Base-by-base conservation (phyloP, 257 asterid species). In the Primulina eburnea region DNA sequence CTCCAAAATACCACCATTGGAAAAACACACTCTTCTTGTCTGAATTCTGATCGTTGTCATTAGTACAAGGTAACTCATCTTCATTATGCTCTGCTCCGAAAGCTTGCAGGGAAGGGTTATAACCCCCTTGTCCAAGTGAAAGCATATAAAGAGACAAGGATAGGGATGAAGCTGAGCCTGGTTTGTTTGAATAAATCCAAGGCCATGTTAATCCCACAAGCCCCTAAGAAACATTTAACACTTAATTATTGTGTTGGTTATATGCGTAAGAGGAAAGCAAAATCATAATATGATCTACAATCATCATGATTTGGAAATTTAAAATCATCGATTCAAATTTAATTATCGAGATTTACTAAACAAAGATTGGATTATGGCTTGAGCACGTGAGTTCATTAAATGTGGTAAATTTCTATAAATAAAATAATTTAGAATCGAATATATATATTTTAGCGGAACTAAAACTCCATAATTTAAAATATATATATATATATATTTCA, bases 1-100 rank as follows among this genome's bases (percentile, higher is more conserved):
- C 74, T 0, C 98, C 98, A 24, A 85, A 91, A 65, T 94, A 94
- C 97, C 97, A 94, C 90, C 97, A 87, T 7, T 94, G 98, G 79
- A 92, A 94, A 43, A 94, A 94, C 64, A 69, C 18, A 35, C 92
- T 86, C 83, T 86, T 94, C 71, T 69, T 76, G 61, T 71, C 74
- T 1, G 87, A 75, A 35, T 34, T 73, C 59, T 78, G 79, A 3
- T 75, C 75, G 20, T 33, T 60, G 5, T 59, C 75, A 43, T 60
- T 73, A 3, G 76, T 68, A 43, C 64, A 14, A 7, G 92, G 88
- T 67, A 87, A 52, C 20, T 82, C 86, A 1, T 80, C 85, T n/a
- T 79, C 87, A 0, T 72, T 32, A 9, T 94, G 99, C 24, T 91
- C 98, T 0, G 96, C 98, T 10, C 92, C 99, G 14, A 91, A 94